These are phyloP conservation scores for Tulasnella calospora DNA, from an alignment of 768 basidiomycete species.

Conservation along the genomic window DNA sequence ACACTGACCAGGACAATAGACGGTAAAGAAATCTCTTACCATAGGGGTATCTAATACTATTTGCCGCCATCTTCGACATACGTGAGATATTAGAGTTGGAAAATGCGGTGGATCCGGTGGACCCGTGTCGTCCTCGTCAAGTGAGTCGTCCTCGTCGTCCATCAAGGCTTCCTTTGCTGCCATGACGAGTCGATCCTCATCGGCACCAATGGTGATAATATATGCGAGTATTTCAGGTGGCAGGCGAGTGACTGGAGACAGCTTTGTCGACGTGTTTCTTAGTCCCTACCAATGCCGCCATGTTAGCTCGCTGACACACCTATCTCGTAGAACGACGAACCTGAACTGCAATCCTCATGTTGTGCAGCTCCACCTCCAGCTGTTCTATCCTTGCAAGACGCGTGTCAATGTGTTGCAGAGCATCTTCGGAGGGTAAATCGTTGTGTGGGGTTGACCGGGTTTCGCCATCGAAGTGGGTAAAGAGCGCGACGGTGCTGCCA, in stretches of 20 bases:
- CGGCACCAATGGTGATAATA: constrained; percentile 11
- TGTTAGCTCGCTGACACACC: background rate
- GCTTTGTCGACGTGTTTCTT: constrained; percentile 17
- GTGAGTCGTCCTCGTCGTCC: background rate
- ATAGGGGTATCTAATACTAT: constrained; percentile 3
- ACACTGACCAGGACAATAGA: no score
- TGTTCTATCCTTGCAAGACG: background rate
- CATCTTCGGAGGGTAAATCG: constrained; percentile 22
- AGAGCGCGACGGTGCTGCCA: background rate
- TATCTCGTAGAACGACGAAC: background rate
- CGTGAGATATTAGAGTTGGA: constrained; percentile 11
- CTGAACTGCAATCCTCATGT: constrained; percentile 9
- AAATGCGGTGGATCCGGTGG: constrained; percentile 8
- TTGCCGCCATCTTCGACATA: constrained; percentile 19
- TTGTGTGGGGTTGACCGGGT: background rate
- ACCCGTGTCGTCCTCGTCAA: background rate
- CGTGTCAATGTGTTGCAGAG: constrained; percentile 3
- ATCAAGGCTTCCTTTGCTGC: background rate
- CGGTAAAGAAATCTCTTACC: background rate
- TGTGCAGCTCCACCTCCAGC: constrained; percentile 9
- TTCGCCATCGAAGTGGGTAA: constrained; percentile 3
- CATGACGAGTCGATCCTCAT: background rate
- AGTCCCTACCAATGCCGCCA: background rate
- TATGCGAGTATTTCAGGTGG: constrained; percentile 20
- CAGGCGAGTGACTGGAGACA: constrained; percentile 4